Evolutionary conservation across 805 yeast genomes (phyloP).

Genomic region (Saccharomyces jurei): DNA sequence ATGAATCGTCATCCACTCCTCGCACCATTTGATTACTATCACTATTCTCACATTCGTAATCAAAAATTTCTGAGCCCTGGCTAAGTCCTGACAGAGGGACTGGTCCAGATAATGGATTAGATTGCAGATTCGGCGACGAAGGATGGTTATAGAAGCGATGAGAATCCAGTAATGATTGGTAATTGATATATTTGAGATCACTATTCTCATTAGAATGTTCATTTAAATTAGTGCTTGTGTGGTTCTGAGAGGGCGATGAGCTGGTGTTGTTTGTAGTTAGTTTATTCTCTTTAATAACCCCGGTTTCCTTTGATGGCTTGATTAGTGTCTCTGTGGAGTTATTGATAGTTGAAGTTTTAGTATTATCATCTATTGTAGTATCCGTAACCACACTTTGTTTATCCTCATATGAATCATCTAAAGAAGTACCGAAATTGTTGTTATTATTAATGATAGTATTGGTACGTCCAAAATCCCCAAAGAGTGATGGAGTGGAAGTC

Average conservation of each 20-base stretch:
- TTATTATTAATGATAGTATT: background rate
- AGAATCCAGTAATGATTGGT: slow-evolving; percentile 21
- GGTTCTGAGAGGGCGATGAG: background rate
- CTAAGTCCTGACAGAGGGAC: slow-evolving; percentile 3
- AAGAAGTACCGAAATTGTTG: background rate
- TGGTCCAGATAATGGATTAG: slow-evolving; percentile 1
- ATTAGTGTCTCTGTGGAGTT: slow-evolving; percentile 14
- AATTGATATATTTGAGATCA: slow-evolving; percentile 14
- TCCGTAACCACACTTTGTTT: slow-evolving; percentile 14
- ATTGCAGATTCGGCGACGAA: background rate
- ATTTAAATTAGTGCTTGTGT: background rate
- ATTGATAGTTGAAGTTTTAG: slow-evolving; percentile 3
- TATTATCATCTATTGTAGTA: slow-evolving; percentile 10
- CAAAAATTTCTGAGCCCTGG: background rate
- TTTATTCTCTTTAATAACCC: background rate
- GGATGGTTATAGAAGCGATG: slow-evolving; percentile 22
- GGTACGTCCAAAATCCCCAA: background rate
- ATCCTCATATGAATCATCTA: background rate
- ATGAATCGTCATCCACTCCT: background rate
- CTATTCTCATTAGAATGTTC: background rate
- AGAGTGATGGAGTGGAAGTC: background rate
- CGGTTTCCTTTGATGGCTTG: background rate
- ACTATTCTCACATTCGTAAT: background rate
- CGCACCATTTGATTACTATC: background rate
- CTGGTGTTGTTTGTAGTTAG: background rate